Base-by-base conservation (phyloP, 2,329 filamentous ascomycete genomes). In the Penicillium sp. region DNA sequence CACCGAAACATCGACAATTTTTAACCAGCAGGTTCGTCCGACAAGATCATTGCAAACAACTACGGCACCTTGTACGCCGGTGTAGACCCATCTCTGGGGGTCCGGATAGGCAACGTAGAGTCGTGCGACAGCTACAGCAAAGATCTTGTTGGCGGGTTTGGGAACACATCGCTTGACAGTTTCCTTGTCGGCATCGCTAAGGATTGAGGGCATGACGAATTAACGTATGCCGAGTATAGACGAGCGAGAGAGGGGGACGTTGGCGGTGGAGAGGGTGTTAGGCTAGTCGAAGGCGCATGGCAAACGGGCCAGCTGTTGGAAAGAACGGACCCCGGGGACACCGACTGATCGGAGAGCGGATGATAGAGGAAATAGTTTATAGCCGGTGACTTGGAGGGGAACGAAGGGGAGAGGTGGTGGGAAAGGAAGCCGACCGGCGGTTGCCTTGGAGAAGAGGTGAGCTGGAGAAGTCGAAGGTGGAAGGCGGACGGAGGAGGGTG, bases 1-100 rank as follows among this genome's bases (percentile, higher is more conserved):
- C 81, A 96, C 91, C 70, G 91, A 97, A 50, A 99, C 86, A 72
- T 99, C 94, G 45, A 99, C 94, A 76, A 99, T 80, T 79, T 99
- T 99, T 62, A 99, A 79, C 91, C 93, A 99, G 75, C 92, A 96
- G 1, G 94, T 97, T 72, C 96, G 88, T 60, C 94, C 94, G 23
- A 97, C 91, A 32, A 96, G 77, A 70, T 99, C 94, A 72, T 97
- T 96, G 61, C 91, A 89, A 58, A 99, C 84, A 46, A 97, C 93
- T 29, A 87, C 84, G 44, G 94, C 94, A 46, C 94, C 94, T 72
- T 97, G 94, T 39, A 97, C 76, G 12, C 93, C 94, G 0, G 93
- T 96, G 70, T 93, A 96, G 23, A 86, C 93, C 94, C 94, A 99
- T 91, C 81, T 85, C 57, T 86, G 83, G 58, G 82, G 83, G 76